These are phyloP conservation scores for Aleurites moluccanus DNA, from an alignment of 441 rosid species.

Conservation along the genomic window DNA sequence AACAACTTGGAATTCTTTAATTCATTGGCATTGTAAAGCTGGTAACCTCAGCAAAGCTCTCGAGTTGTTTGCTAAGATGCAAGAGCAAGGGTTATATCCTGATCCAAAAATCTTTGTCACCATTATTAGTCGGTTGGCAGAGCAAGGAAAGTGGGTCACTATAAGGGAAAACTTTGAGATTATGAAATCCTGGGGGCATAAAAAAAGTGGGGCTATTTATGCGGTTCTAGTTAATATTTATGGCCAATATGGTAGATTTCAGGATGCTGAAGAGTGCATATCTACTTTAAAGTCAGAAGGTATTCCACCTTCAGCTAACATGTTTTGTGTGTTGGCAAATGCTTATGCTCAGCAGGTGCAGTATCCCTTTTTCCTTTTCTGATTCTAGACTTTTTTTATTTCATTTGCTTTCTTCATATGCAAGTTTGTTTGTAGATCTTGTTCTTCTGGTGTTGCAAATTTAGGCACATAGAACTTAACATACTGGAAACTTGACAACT, in stretches of 20 bases:
- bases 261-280: constrained; percentile 51
- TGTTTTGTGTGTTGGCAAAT: constrained; percentile 64
- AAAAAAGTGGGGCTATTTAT: constrained; percentile 44
- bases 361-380: not conserved
- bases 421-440: not conserved
- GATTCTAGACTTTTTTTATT: not conserved
- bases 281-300: constrained; percentile 56
- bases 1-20: constrained; percentile 61
- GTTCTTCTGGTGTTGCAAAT: not conserved
- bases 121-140: constrained; percentile 53
- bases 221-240: constrained; percentile 57
- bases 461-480: not conserved
- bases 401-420: not conserved
- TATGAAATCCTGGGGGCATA: constrained; percentile 42
- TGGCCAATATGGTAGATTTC: constrained; percentile 63
- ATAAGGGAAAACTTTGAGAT: constrained; percentile 42
- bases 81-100: constrained; percentile 57
- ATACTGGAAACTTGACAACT: not conserved
- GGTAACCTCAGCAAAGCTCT: constrained; percentile 45
- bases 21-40: constrained; percentile 62
- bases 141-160: constrained; percentile 60
- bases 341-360: constrained; percentile 79
- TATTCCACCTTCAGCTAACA: constrained; percentile 42
- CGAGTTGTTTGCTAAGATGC: constrained; percentile 56
- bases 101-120: constrained; percentile 57